Base-by-base conservation (phyloP, 495 filamentous ascomycete species). In the Clavariopsis aquatica region DNA sequence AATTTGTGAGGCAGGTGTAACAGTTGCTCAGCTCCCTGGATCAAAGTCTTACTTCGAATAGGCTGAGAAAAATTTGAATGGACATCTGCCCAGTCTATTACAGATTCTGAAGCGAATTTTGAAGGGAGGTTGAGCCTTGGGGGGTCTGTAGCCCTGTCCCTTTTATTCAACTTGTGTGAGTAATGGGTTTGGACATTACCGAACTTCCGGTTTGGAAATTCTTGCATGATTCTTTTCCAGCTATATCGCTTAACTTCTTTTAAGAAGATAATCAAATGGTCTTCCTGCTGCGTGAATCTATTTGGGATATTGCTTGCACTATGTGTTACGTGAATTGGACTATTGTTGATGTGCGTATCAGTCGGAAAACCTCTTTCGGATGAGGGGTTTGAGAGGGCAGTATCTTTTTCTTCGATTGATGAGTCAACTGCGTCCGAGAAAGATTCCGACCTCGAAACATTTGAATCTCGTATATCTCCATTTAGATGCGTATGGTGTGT, bases 181-280 rank as follows among this genome's bases (percentile, higher is more conserved):
- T 63, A 63, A 7, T 31, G 52, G 13, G 26, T 57, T 23, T 67
- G 64, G n/a, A 67, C 15, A 29, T 19, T 19, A 23, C 9, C 4
- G 4, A 17, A 17, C 19, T 38, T 52, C n/a, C 64, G 57, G 34
- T 26, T 43, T 1, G 26, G 36, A 47, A 65, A 53, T 12, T 53
- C 19, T 22, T 2, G 3, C 4, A 19, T 41, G 24, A 68, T 63
- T 1, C 60, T 53, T 6, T 17, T 17, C 65, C 65, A 68, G 1
- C 1, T 43, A n/a, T 31, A n/a, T 28, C 41, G 47, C 41, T 63
- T 63, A 2, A 60, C 60, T 24, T 68, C 65, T 28, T 68, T 68
- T n/a, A 68, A 31, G 23, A 49, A 64, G 20, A 68, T 64, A 4
- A 68, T 13, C 4, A 68, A 29, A 45, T 68, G 54, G 27, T 51